Evolutionary conservation across 2,329 filamentous ascomycete species (phyloP), one percentile per base, ranked within the genome.

Genomic region (Periconia digitata): DNA sequence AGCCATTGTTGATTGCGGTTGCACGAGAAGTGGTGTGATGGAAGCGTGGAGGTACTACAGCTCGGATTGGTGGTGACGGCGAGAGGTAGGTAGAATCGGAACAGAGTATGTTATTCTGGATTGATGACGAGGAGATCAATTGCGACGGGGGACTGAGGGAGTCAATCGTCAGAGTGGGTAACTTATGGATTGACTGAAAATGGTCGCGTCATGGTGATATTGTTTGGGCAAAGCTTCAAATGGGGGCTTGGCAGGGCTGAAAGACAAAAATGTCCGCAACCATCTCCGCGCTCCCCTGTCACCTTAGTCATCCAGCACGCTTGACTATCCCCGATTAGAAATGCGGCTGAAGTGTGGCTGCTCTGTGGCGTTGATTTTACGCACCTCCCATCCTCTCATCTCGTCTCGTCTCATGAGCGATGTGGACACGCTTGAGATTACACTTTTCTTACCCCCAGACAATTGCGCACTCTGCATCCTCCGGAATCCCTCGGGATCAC

Each of bases 121-220:
- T 42, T 17, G 40, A 10, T 4, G n/a, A 13, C 10, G 27, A 10
- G 39, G 29, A 12, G 39, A 8, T 23, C n/a, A 12, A 12, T 27
- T 41, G 24, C 7, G 10, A 3, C 16, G 16, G 6, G 22, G 20
- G 18, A 40, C 38, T n/a, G n/a, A n/a, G n/a, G n/a, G n/a, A n/a
- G n/a, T n/a, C n/a, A n/a, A n/a, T n/a, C n/a, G n/a, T n/a, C n/a
- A n/a, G n/a, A n/a, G n/a, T n/a, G n/a, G n/a, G n/a, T n/a, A n/a
- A n/a, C 12, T 12, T 17, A 16, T 15, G 29, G 6, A 10, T 2
- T 8, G 8, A 43, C 51, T 50, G 53, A 41, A 35, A 53, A 59
- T 63, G 59, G 50, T 60, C 47, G 63, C 63, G 63, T 68, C 64
- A 69, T 69, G 54, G 58, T 51, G 47, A 51, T 50, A 48, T 41